These are phyloP conservation scores for Aspergillus candidus DNA, from an alignment of 2,329 filamentous ascomycete species.

Conservation along the genomic window DNA sequence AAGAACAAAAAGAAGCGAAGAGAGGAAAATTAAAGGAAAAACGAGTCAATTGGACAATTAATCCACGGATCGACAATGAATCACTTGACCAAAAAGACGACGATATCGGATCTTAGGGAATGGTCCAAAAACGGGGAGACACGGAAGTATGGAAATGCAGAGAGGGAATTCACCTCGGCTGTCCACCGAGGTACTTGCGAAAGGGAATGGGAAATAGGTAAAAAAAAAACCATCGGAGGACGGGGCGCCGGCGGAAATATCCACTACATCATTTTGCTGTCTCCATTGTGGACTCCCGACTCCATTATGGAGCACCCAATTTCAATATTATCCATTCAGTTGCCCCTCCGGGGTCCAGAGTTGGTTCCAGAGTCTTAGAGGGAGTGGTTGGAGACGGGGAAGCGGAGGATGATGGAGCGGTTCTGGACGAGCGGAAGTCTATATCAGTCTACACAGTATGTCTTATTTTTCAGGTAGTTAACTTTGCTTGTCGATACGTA, in stretches of 20 bases:
- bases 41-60: constrained; percentile 6
- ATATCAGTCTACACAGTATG: no score
- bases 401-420: constrained; percentile 23
- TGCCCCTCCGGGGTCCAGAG: no score
- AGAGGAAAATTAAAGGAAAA: constrained; percentile 4
- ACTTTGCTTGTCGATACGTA: no score
- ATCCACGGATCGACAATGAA: background rate
- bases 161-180: no score
- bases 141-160: constrained; percentile 28
- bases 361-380: constrained; percentile 6
- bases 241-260: no score
- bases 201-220: background rate
- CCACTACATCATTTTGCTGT: no score
- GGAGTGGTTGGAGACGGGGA: constrained; percentile 28
- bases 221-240: constrained; percentile 2
- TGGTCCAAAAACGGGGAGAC: constrained; percentile 21
- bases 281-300: no score
- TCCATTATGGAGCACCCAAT: no score
- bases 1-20: background rate
- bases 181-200: no score
- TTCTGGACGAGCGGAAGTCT: constrained; percentile 34
- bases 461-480: no score
- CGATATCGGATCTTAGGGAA: constrained; percentile 21
- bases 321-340: no score
- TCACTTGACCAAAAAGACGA: constrained; percentile 10